phyloP scores from a whole-genome alignment of 768 basidiomycete species.

The Lentinula detonsa region DNA sequence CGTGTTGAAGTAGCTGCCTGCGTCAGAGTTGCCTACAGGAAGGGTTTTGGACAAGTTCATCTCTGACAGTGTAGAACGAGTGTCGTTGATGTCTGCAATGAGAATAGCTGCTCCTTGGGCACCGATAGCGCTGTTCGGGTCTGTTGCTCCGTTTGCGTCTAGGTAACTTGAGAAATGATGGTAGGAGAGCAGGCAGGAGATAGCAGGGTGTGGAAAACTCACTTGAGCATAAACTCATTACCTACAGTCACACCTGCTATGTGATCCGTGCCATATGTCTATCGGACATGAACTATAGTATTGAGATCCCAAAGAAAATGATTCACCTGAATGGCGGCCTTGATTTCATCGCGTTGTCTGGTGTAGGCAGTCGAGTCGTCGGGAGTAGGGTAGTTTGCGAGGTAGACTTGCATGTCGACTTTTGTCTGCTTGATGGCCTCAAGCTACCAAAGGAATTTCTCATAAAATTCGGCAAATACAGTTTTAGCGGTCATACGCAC shows the following conservation, averaged over 20 bases:
- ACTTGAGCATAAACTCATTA: constrained; percentile 87
- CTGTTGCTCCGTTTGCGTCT: constrained; percentile 36
- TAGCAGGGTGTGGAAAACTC: constrained; percentile 14
- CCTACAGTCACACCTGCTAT: constrained; percentile 85
- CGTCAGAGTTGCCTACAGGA: constrained; percentile 77
- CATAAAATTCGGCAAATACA: not conserved
- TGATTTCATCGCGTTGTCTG: constrained; percentile 65
- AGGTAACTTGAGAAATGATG: constrained; percentile 43
- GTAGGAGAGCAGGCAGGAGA: not conserved
- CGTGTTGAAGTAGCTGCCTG: constrained; percentile 79
- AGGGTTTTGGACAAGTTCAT: constrained; percentile 57
- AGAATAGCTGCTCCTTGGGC: constrained; percentile 51
- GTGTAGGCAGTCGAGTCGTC: constrained; percentile 66
- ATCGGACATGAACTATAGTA: not conserved
- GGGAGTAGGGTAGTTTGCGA: constrained; percentile 61
- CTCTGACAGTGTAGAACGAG: constrained; percentile 44
- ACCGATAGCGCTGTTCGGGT: constrained; percentile 57
- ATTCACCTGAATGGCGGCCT: constrained; percentile 47
- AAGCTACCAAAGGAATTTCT: constrained; percentile 34
- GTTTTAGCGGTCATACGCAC: constrained; percentile 28
- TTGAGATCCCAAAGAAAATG: not conserved
- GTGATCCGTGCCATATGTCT: constrained; percentile 67
- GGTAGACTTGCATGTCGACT: constrained; percentile 75
- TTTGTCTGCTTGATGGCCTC: constrained; percentile 90
- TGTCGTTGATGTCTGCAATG: constrained; percentile 62